Evolutionary conservation across 2,329 filamentous ascomycete genomes (phyloP), one percentile per base, ranked within the genome.

Genomic region (Sporothrix phasma): DNA sequence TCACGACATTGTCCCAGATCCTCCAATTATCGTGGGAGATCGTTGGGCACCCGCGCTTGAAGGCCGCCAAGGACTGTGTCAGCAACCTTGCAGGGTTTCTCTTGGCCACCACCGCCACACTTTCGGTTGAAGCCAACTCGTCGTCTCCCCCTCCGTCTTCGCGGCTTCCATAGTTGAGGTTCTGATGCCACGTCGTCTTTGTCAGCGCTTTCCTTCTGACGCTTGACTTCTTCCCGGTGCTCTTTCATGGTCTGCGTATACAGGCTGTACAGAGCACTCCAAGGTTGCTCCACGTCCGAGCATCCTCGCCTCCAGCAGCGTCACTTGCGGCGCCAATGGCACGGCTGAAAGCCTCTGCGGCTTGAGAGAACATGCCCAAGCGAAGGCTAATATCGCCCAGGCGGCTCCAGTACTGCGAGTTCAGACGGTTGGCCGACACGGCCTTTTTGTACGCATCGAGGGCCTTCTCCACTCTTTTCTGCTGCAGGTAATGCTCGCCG

Each of bases 1-100:
- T 94, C 64, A 99, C 84, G 17, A 97, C 88, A 71, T 99, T 99
- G 73, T 96, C 90, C 93, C 93, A 97, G 74, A 99, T 97, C 69
- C 90, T 87, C 82, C 88, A 90, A 76, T 93, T 93, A 70, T 92
- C 87, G 74, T 90, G 84, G 60, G 95, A 91, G 26, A 96, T 83
- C 4, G 84, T 82, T 0, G 92, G 91, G 10, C n/a, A n/a, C n/a
- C 92, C 94, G 67, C 89, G 88, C 73, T 96, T 94, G 75, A 96
- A 90, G 0, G 94, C 93, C 5, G 84, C 80, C 0, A 99, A 83
- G 0, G 94, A 87, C 72, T 96, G 90, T 0, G 82, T 78, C 1
- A 92, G 82, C 62, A 90, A 80, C 56, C 81, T 81, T 41, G 84
- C 79, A 0, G 85, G 84, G 67, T 87, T 83, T 62, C 70, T 67